Base-by-base conservation (phyloP, 257 asterid species). In the Solanum etuberosum region DNA sequence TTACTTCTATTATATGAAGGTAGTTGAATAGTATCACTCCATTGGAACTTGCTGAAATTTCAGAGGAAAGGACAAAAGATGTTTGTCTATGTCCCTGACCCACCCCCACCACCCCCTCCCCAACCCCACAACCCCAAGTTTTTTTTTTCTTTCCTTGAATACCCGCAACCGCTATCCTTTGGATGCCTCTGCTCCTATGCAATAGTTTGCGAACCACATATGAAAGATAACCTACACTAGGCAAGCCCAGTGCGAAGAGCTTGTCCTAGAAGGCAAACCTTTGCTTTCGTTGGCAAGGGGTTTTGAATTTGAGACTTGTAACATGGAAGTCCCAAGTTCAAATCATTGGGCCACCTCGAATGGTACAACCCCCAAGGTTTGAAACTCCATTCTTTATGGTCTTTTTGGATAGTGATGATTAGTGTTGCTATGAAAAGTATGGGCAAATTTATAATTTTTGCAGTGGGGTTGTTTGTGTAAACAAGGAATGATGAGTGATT, bases 1-100 rank as follows among this genome's bases (percentile, higher is more conserved):
- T 77, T 65, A 54, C 27, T 86, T 57, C 42, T 85, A 87, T 88
- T 35, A 31, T 87, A 59, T 73, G 3, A 83, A 90, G 88, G 46
- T 73, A 73, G 29, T 73, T 73, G 82, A 11, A 21, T 73, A 73
- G 31, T 35, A 9, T 73, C 51, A 37, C 48, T 20, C 61, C 37
- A 68, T 78, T 82, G 70, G 10, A 7, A 78, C 57, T 87, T 92
- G 61, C 59, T 68, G 81, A 34, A 35, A 35, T 20, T 35, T 34
- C 25, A 5, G 29, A 35, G 18, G 81, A 4, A 31, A 31, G n/a
- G 42, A 7, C 10, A 27, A 27, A 13, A 29, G 74, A 67, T 12
- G 74, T 67, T 67, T 13, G 74, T 67, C 23, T 67, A 2, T 67
- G 74, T 27, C 35, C 73, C 6, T 48, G 21, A 48, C 21, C 11